These are phyloP conservation scores for Ilex paraguariensis DNA, from an alignment of 305 asterid genomes.

Conservation along the genomic window DNA sequence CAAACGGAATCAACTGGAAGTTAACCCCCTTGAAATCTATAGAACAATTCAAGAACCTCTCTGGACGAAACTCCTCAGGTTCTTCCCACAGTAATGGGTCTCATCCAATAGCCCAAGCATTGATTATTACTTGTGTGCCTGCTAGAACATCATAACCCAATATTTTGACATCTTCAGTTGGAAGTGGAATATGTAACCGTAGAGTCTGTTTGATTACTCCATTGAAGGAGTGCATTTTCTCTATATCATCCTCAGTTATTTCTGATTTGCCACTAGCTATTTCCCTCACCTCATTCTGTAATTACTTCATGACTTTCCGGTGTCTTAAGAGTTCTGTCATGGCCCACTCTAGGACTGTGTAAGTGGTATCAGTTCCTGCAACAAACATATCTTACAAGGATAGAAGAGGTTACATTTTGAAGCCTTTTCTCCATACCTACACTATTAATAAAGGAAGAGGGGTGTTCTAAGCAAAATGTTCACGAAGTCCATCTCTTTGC, in stretches of 20 bases:
- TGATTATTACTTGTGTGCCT: slow-evolving; percentile 25
- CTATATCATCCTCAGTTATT: slow-evolving; percentile 23
- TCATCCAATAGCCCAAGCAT: slow-evolving; percentile 14
- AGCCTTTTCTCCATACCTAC: neutral
- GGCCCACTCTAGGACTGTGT: too few relatives aligned
- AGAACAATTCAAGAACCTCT: slow-evolving; percentile 24
- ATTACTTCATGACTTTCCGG: slow-evolving; percentile 22
- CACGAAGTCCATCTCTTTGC: too few relatives aligned
- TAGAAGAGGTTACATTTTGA: neutral
- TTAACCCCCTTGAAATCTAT: slow-evolving; percentile 16
- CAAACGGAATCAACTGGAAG: slow-evolving; percentile 34
- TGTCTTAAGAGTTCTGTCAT: slow-evolving; percentile 16
- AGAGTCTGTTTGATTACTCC: slow-evolving; percentile 39
- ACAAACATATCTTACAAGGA: slow-evolving; percentile 27
- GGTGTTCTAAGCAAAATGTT: neutral
- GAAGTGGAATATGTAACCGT: slow-evolving; percentile 24
- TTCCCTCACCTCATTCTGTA: slow-evolving; percentile 25
- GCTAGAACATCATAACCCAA: slow-evolving; percentile 27
- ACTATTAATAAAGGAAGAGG: neutral
- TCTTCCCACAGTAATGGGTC: too few relatives aligned
- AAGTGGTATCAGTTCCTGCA: too few relatives aligned
- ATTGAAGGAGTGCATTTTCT: neutral
- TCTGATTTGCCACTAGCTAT: neutral
- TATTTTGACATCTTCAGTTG: slow-evolving; percentile 19
- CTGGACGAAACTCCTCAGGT: slow-evolving; percentile 17